Conservation (phyloP, 352 stramenopile genomes). For the Phytophthora pistaciae region DNA sequence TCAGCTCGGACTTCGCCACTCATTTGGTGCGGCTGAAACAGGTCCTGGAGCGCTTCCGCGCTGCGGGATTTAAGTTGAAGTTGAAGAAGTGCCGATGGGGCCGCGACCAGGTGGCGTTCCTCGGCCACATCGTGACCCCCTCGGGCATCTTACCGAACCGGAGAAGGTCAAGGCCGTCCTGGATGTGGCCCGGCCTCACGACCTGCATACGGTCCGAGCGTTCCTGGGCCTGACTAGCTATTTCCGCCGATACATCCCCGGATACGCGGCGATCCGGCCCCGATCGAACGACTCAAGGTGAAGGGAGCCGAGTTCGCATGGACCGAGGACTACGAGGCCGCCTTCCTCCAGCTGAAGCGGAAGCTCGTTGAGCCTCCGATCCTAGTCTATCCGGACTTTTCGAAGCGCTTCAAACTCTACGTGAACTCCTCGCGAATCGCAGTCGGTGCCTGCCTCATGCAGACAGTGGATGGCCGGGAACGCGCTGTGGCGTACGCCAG, state of each 20-base stretch:
- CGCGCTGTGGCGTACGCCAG: not conserved
- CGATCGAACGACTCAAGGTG: not conserved
- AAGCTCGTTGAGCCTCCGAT: slow-evolving; percentile 2
- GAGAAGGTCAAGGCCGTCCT: not conserved
- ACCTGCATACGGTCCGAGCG: not conserved
- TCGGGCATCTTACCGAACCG: not conserved
- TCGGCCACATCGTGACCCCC: not conserved
- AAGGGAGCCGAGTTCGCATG: not conserved
- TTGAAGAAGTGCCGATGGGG: slow-evolving; percentile 1
- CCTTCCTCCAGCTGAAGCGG: not conserved
- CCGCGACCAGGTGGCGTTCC: not conserved
- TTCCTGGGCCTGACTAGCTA: not conserved
- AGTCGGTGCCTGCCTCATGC: slow-evolving; percentile 7
- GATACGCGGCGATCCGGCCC: slow-evolving; percentile 1
- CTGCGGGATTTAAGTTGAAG: slow-evolving; percentile 4
- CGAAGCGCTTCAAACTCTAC: slow-evolving; percentile 10
- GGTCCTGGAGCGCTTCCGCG: not conserved
- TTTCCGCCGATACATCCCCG: not conserved
- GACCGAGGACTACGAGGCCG: not conserved
- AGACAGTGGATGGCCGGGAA: not conserved
- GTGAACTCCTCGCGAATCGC: slow-evolving; percentile 1
- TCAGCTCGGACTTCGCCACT: not conserved
- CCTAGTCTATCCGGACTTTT: slow-evolving; percentile 3
- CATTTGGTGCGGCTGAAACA: not conserved
- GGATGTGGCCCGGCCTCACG: not conserved